These are phyloP conservation scores for Tulasnella sp. DNA, from an alignment of 768 basidiomycete species.

Conservation along the genomic window DNA sequence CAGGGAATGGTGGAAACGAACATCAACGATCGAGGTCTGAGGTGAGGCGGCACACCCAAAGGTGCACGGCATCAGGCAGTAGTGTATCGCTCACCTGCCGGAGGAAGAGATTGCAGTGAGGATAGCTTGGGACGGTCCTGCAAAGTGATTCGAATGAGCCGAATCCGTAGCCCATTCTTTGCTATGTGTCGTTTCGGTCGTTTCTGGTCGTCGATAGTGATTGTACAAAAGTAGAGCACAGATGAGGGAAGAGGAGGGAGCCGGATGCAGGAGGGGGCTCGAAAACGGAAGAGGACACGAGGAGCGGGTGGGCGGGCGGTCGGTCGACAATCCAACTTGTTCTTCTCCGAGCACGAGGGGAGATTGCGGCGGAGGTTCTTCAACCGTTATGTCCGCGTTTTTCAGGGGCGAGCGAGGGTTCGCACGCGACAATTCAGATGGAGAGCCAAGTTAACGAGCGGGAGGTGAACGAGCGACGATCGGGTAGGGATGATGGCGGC, in stretches of 20 bases:
- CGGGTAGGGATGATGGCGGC: neutral
- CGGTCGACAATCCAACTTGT: constrained; percentile 11
- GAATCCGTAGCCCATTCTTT: constrained; percentile 42
- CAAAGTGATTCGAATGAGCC: constrained; percentile 73
- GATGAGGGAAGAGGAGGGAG: neutral
- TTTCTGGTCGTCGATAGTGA: neutral
- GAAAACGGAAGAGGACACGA: neutral
- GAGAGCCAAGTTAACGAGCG: neutral
- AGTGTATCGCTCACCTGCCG: constrained; percentile 58
- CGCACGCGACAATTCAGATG: neutral
- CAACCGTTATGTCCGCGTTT: constrained; percentile 2
- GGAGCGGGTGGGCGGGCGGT: neutral
- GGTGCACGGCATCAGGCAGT: constrained; percentile 29
- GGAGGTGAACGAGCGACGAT: constrained; percentile 1
- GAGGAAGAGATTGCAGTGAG: constrained; percentile 95
- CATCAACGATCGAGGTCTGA: constrained; percentile 26
- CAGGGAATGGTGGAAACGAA: constrained; percentile 30
- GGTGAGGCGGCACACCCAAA: constrained; percentile 13
- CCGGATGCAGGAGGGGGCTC: neutral
- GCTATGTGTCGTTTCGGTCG: neutral
- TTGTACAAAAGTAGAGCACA: neutral
- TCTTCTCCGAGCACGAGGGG: constrained; percentile 14
- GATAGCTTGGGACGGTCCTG: constrained; percentile 66
- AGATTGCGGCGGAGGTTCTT: neutral
- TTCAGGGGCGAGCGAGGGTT: neutral